Evolutionary conservation across 208 protist genomes (phyloP).

Genomic region (Trypanosoma mega): DNA sequence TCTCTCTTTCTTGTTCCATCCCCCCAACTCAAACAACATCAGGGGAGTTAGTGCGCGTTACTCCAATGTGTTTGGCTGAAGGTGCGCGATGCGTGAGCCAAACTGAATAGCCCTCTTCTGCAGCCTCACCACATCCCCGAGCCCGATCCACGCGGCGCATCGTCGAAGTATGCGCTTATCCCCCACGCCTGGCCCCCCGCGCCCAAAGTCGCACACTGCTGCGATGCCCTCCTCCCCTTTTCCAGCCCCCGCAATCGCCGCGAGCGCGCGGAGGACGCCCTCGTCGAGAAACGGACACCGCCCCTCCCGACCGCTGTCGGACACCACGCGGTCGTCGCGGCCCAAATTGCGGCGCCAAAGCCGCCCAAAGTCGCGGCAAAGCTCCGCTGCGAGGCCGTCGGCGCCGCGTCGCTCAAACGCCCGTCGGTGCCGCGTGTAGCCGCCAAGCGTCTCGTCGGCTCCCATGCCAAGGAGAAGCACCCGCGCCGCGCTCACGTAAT

Average conservation of each 20-base stretch:
- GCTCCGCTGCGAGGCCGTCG: conserved; percentile 65
- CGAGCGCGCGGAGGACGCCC: conserved; percentile 75
- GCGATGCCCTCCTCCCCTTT: conserved; percentile 32
- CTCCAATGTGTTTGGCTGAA: too few species aligned
- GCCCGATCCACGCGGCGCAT: conserved; percentile 80
- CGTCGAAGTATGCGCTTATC: conserved; percentile 92
- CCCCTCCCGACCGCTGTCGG: conserved; percentile 91
- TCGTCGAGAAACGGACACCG: conserved; percentile 95
- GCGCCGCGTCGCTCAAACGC: conserved; percentile 70
- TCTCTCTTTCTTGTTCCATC: too few species aligned
- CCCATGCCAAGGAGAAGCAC: conserved; percentile 95
- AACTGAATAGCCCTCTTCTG: conserved; percentile 98
- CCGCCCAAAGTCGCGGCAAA: conserved; percentile 88
- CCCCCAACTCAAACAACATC: too few species aligned
- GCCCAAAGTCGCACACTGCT: conserved; percentile 61
- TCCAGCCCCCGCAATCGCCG: conserved; percentile 41
- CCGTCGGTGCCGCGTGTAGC: conserved; percentile 93
- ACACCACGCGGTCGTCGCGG: conserved; percentile 93
- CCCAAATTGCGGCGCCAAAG: conserved; percentile 95
- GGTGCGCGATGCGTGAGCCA: conserved; percentile 93
- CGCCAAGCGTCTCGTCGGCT: conserved; percentile 95
- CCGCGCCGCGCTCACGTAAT: conserved; percentile 60
- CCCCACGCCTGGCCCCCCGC: conserved; percentile 72
- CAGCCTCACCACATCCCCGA: conserved; percentile 66
- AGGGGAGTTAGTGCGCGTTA: too few species aligned